Percentiles rank a stretch among this genome's conserved stretches.
phyloP scores from a whole-genome alignment of 352 stramenopile genomes.

The Phytophthora pini region DNA sequence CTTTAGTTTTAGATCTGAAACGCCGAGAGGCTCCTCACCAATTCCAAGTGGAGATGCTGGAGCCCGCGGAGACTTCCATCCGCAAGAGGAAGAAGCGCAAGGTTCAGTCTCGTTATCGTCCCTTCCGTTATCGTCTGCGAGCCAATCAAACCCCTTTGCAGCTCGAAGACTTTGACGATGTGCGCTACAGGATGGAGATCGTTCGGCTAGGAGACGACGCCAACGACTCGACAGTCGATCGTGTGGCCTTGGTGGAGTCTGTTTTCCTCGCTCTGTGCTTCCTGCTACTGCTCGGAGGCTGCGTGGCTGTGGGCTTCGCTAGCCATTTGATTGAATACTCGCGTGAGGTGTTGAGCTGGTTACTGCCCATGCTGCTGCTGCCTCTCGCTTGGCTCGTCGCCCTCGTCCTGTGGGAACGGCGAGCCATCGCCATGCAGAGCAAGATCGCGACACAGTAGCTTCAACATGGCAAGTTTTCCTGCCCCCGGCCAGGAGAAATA shows the following conservation, averaged over 20 bases:
- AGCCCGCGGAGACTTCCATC: slow-evolving; percentile 1
- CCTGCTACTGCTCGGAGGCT: slow-evolving; percentile 39
- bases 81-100: slow-evolving; percentile 20
- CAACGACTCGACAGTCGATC: slow-evolving; percentile 13
- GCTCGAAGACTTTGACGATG: slow-evolving; percentile 72
- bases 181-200: slow-evolving; percentile 69
- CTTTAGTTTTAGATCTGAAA: slow-evolving; percentile 8
- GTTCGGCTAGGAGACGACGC: slow-evolving; percentile 37
- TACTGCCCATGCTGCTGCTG: slow-evolving; percentile 59
- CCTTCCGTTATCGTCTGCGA: slow-evolving; percentile 18
- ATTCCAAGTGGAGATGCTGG: slow-evolving; percentile 1
- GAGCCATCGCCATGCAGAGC: slow-evolving; percentile 20
- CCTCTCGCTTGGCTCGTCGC: slow-evolving; percentile 51
- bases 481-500: neutral
- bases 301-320: slow-evolving; percentile 46
- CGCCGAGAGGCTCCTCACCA: slow-evolving; percentile 16
- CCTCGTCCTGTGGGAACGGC: slow-evolving; percentile 59
- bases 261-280: slow-evolving; percentile 38
- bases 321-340: slow-evolving; percentile 45
- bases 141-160: slow-evolving; percentile 34
- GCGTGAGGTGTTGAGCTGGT: slow-evolving; percentile 37
- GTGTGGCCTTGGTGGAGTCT: slow-evolving; percentile 38
- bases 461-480: slow-evolving; percentile 2
- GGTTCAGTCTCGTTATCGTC: slow-evolving; percentile 10
- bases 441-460: slow-evolving; percentile 37